Base-by-base conservation (phyloP, 2,329 filamentous ascomycete genomes). In the Paradendryphiella salina region DNA sequence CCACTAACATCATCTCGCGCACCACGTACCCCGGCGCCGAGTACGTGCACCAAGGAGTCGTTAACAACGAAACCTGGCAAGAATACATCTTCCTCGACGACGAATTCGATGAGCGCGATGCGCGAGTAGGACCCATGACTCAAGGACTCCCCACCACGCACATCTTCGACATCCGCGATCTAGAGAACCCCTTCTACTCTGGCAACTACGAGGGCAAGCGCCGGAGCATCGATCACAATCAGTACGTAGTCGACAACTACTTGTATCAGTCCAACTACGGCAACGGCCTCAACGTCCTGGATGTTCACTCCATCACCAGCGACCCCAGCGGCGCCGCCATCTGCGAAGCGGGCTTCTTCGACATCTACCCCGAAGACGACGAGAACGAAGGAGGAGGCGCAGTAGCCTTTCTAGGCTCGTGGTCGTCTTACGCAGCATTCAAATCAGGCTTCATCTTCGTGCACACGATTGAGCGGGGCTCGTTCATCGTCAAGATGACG, bases 41-140 rank as follows among this genome's bases (percentile, higher is more conserved):
- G 26, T 84, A 83, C 66, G 80, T 79, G 1, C 82, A 84, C 59
- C 80, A 83, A 61, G 82, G 82, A 15, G 59, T 60, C 5, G 59
- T 66, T 39, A 64, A 64, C 41, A 60, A 64, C 47, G 62, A 55
- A 34, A 51, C 57, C 6, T 61, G 62, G 55, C 60, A 65, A 46
- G 61, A 65, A 11, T 69, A 63, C 50, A 35, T 70, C 26, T 63
- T 69, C 46, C 57, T 70, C 1, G 67, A 70, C 43, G 67, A 69
- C 41, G 66, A 70, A 38, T 64, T 66, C 51, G 67, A 70, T 37
- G 67, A 70, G 52, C 59, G 60, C 17, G 65, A 69, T 18, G 57
- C 61, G 11, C 49, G 57, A 17, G 64, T 65, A 20, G 67, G 64
- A 1, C 65, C 66, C 9, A 66, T 63, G 46, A 66, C 63, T 6